Evolutionary conservation across 768 basidiomycete genomes (phyloP), one percentile per base, ranked within the genome.

Genomic region (Boletellus emodensis): DNA sequence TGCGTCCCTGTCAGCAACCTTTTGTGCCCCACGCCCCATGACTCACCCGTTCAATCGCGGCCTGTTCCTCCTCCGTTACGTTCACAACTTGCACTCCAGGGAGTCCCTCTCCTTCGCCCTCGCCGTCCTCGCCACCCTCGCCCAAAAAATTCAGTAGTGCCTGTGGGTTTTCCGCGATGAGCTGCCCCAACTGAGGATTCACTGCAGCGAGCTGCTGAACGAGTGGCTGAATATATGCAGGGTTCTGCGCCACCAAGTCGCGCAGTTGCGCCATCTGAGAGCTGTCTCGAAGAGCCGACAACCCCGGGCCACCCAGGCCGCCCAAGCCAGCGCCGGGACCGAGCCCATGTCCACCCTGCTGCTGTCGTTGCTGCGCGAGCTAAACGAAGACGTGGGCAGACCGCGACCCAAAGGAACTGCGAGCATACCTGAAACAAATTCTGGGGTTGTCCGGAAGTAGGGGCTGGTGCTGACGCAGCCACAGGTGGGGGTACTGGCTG

Each of bases 21-120:
- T 30, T 15, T 9, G 17, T 2, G n/a, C 42, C 1, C 18, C 42
- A 41, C 15, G n/a, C 26, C 30, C 5, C 28, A 4, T 44, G 39
- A 74, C 90, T 68, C 67, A 97, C 91, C 61, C 96, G 78, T 67
- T 85, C 78, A 53, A 99, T 95, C 8, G 94, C 92, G 47, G 81
- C 91, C 49, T 79, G 75, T 69, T 99, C 96, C 53, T 96, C 92
- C 35, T 78, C 75, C 6, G 94, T 94, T 36, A 99, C 79, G 51
- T 82, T 80, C 54, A 97, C 72, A 2, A 85, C 77, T 14, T 70
- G 66, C 20, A 60, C 15, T 3, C 54, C 61, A 0, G 39, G 44
- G 4, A 72, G 74, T 12, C 34, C 46, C 4, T 65, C 79, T 0
- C 69, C 80, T 4, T 68, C 76, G 3, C 65, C 72, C 6, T 72